These are phyloP conservation scores for Tulasnella sp. DNA, from an alignment of 768 basidiomycete genomes.

Conservation along the genomic window DNA sequence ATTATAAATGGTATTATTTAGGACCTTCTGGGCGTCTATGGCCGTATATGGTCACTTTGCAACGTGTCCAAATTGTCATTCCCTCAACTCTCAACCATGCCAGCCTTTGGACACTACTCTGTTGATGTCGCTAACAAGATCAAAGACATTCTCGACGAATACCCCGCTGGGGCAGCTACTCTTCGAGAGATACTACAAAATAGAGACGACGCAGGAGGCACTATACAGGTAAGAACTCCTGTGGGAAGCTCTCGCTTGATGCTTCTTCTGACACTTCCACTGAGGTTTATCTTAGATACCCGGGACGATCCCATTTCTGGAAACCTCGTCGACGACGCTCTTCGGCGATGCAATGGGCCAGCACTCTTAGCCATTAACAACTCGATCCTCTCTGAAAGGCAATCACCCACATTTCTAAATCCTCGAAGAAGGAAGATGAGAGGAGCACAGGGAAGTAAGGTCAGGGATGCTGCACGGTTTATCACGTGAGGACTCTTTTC, in stretches of 20 bases:
- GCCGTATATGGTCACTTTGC: too few species aligned
- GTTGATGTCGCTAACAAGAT: slow-evolving; percentile 14
- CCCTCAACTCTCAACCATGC: neutral
- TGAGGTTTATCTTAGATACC: slow-evolving; percentile 20
- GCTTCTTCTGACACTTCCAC: neutral
- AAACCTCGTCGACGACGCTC: neutral
- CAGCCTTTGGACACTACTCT: neutral
- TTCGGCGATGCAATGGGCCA: slow-evolving; percentile 12
- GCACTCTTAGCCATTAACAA: slow-evolving; percentile 16
- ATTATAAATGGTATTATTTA: too few species aligned
- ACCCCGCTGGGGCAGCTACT: slow-evolving; percentile 22
- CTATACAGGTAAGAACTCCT: neutral
- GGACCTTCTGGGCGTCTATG: too few species aligned
- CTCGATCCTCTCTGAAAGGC: neutral
- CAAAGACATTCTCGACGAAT: slow-evolving; percentile 18
- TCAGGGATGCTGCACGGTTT: slow-evolving; percentile 3
- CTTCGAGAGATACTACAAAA: slow-evolving; percentile 24
- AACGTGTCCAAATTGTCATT: too few species aligned
- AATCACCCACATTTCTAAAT: neutral
- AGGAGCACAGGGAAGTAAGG: slow-evolving; percentile 21
- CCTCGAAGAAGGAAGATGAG: slow-evolving; percentile 21
- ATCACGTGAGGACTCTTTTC: neutral
- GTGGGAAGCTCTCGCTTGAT: too few species aligned
- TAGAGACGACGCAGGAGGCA: slow-evolving; percentile 10
- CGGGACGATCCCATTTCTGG: neutral